Conservation (phyloP, 768 basidiomycete genomes). For the Strobilomyces confusus region DNA sequence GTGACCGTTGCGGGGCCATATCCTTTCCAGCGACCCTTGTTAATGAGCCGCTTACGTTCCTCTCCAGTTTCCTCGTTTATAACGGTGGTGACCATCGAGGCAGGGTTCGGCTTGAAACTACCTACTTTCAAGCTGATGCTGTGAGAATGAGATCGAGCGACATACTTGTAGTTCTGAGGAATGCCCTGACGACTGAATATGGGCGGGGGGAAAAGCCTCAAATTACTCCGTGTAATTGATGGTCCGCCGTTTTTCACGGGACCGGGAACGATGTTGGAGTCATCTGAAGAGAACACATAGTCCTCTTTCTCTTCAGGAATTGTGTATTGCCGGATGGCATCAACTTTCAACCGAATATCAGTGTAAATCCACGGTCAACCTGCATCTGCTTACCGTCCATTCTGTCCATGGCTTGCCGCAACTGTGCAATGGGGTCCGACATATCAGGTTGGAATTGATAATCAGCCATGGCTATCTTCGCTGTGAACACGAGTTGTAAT, state of each 20-base stretch:
- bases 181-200: slow-evolving; percentile 80
- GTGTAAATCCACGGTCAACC: neutral
- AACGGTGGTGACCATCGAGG: slow-evolving; percentile 64
- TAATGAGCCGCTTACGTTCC: slow-evolving; percentile 80
- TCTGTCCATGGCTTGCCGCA: slow-evolving; percentile 69
- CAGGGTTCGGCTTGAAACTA: slow-evolving; percentile 76
- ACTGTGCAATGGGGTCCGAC: slow-evolving; percentile 62
- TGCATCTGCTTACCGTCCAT: slow-evolving; percentile 68
- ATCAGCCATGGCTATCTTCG: slow-evolving; percentile 81
- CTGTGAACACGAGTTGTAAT: neutral
- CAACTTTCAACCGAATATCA: slow-evolving; percentile 44
- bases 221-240: slow-evolving; percentile 43
- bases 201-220: slow-evolving; percentile 84
- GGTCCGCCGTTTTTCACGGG: slow-evolving; percentile 22
- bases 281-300: slow-evolving; percentile 39
- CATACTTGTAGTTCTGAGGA: slow-evolving; percentile 78
- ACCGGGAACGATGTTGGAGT: slow-evolving; percentile 51
- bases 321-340: slow-evolving; percentile 63
- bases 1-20: slow-evolving; percentile 70
- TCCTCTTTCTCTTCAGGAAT: slow-evolving; percentile 70
- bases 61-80: slow-evolving; percentile 75
- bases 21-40: slow-evolving; percentile 82
- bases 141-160: neutral
- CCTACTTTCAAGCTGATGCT: neutral
- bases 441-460: slow-evolving; percentile 81